These are phyloP conservation scores for Cordyceps militaris DNA, from an alignment of 2,329 filamentous ascomycete genomes.

Conservation along the genomic window DNA sequence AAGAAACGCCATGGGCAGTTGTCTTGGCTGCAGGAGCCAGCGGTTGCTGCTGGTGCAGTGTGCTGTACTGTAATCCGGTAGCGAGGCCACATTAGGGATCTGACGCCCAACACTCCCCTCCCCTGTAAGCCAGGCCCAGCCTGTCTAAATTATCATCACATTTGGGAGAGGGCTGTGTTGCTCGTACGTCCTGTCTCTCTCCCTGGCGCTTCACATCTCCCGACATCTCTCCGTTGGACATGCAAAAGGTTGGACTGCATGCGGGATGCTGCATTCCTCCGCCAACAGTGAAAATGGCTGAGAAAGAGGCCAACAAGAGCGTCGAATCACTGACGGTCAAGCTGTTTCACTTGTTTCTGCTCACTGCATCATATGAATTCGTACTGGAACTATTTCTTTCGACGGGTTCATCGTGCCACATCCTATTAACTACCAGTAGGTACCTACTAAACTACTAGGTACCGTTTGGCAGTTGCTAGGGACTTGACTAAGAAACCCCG, in stretches of 20 bases:
- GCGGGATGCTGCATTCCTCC: neutral
- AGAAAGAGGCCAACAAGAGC: neutral
- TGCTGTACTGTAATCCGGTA: neutral
- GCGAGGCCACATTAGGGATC: neutral
- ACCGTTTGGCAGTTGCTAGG: too few relatives aligned
- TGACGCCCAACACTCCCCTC: neutral
- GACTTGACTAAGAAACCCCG: too few relatives aligned
- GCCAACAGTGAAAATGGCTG: neutral
- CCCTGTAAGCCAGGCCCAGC: neutral
- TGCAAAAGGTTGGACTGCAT: neutral
- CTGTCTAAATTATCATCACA: neutral
- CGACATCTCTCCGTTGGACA: too few relatives aligned
- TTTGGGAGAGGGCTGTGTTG: constrained; percentile 2
- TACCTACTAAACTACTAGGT: too few relatives aligned
- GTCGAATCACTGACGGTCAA: too few relatives aligned
- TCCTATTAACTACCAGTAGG: too few relatives aligned
- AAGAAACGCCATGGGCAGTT: too few relatives aligned
- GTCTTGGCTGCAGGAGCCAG: constrained; percentile 6
- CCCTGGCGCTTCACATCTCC: neutral
- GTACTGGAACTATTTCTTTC: too few relatives aligned
- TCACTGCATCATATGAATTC: too few relatives aligned
- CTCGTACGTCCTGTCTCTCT: neutral
- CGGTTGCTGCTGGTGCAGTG: too few relatives aligned
- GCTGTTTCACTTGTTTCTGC: too few relatives aligned
- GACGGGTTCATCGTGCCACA: too few relatives aligned